Evolutionary conservation across 2,329 filamentous ascomycete genomes (phyloP).

Genomic region (Fusarium palustre): DNA sequence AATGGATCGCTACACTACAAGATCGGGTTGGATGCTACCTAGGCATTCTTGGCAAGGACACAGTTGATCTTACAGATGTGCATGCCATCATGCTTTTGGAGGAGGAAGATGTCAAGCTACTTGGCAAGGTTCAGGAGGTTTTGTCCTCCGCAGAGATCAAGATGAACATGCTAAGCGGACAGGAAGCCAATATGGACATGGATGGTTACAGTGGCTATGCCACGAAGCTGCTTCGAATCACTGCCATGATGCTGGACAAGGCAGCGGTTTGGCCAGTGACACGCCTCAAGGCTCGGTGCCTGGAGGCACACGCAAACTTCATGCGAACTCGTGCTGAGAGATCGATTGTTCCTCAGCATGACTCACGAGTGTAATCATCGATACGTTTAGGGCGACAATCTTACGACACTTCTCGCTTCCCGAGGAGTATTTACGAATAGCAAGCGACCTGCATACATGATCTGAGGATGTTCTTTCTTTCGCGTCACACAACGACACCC

Average conservation of each 20-base stretch:
- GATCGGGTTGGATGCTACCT: constrained; percentile 92
- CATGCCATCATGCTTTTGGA: constrained; percentile 91
- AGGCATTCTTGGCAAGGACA: constrained; percentile 85
- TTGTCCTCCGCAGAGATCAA: constrained; percentile 82
- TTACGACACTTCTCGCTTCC: neutral
- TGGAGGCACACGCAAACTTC: constrained; percentile 66
- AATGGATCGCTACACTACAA: constrained; percentile 94
- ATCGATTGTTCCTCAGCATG: constrained; percentile 59
- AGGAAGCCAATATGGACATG: constrained; percentile 65
- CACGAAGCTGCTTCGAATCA: constrained; percentile 84
- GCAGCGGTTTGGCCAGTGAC: constrained; percentile 88
- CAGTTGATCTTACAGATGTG: constrained; percentile 81
- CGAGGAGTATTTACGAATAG: neutral
- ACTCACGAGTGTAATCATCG: constrained; percentile 22
- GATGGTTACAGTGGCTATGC: constrained; percentile 80
- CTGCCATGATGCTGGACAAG: constrained; percentile 87
- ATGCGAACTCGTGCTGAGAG: constrained; percentile 65
- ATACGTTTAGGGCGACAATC: neutral
- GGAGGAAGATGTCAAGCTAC: constrained; percentile 87
- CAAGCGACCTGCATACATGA: constrained; percentile 6
- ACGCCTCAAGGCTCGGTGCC: constrained; percentile 65
- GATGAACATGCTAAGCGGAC: constrained; percentile 71
- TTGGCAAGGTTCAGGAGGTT: constrained; percentile 85
- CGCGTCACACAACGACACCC: neutral
- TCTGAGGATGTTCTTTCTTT: constrained; percentile 2